phyloP scores from a whole-genome alignment of 2,329 filamentous ascomycete genomes.

The Aureobasidium uvarum region DNA sequence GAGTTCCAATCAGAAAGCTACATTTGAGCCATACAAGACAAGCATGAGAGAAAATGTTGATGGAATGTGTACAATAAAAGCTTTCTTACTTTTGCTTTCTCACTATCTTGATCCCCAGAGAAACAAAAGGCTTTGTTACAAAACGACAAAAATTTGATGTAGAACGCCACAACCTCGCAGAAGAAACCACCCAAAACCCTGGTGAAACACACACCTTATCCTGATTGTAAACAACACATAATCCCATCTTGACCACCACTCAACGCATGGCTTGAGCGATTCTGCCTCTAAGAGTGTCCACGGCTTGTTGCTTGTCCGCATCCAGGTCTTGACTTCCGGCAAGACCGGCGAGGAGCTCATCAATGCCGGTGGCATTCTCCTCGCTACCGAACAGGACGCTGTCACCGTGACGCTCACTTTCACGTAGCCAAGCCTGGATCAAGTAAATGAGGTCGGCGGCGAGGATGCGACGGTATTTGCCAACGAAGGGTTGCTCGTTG shows the following conservation, averaged over 20 bases:
- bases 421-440: slow-evolving; percentile 59
- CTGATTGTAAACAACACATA: slow-evolving; percentile 7
- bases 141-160: background rate
- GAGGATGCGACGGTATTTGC: slow-evolving; percentile 56
- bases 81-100: background rate
- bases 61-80: slow-evolving; percentile 1
- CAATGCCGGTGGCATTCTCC: slow-evolving; percentile 51
- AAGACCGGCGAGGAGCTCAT: slow-evolving; percentile 34
- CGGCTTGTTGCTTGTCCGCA: background rate
- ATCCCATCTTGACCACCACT: background rate
- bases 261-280: slow-evolving; percentile 23
- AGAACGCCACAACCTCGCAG: slow-evolving; percentile 2
- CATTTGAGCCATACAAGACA: too few species aligned
- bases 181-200: background rate
- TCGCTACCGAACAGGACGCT: slow-evolving; percentile 60
- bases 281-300: slow-evolving; percentile 17
- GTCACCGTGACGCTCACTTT: slow-evolving; percentile 54
- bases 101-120: background rate
- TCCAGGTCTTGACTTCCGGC: slow-evolving; percentile 33
- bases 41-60: background rate
- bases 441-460: slow-evolving; percentile 63
- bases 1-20: too few species aligned
- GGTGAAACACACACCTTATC: slow-evolving; percentile 1
- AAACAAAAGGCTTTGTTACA: slow-evolving; percentile 4
- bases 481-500: slow-evolving; percentile 62